Conservation (phyloP, 495 filamentous ascomycete genomes). For the Aspergillus sparsus region DNA sequence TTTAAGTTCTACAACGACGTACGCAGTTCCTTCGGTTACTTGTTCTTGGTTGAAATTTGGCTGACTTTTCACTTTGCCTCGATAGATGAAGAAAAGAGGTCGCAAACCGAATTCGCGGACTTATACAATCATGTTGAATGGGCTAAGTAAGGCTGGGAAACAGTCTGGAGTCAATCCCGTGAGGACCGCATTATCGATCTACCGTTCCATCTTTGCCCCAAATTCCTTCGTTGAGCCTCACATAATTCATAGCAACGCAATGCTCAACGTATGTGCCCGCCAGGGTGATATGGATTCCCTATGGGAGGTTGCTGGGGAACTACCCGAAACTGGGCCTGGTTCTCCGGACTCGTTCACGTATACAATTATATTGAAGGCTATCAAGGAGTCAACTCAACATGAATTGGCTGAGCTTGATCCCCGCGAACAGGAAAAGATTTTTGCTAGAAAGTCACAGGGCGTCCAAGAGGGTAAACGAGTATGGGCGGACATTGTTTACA, state of each 20-base stretch:
- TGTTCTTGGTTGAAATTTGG: slow-evolving; percentile 11
- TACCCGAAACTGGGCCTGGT: slow-evolving; percentile 60
- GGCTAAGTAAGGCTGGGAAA: slow-evolving; percentile 59
- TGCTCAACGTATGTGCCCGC: slow-evolving; percentile 74
- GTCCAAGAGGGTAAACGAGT: slow-evolving; percentile 63
- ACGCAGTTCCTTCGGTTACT: background rate
- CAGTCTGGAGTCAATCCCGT: slow-evolving; percentile 46
- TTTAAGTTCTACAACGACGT: slow-evolving; percentile 85
- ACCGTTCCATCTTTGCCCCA: slow-evolving; percentile 64
- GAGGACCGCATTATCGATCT: slow-evolving; percentile 64
- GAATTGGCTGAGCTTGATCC: slow-evolving; percentile 30
- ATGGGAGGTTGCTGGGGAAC: slow-evolving; percentile 65
- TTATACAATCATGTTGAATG: slow-evolving; percentile 80
- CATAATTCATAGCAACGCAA: slow-evolving; percentile 82
- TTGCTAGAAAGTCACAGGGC: slow-evolving; percentile 34
- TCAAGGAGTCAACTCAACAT: slow-evolving; percentile 44
- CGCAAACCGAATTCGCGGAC: slow-evolving; percentile 73
- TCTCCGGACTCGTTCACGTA: slow-evolving; percentile 72
- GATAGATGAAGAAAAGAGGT: slow-evolving; percentile 90
- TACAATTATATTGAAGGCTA: slow-evolving; percentile 75
- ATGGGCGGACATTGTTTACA: slow-evolving; percentile 75
- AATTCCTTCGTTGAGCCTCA: slow-evolving; percentile 62
- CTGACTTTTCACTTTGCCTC: slow-evolving; percentile 5
- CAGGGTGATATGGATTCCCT: slow-evolving; percentile 71
- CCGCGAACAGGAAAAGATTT: slow-evolving; percentile 38